Evolutionary conservation across 1,139 yeast species (phyloP).

Genomic region (Arxiozyma slooffiae): DNA sequence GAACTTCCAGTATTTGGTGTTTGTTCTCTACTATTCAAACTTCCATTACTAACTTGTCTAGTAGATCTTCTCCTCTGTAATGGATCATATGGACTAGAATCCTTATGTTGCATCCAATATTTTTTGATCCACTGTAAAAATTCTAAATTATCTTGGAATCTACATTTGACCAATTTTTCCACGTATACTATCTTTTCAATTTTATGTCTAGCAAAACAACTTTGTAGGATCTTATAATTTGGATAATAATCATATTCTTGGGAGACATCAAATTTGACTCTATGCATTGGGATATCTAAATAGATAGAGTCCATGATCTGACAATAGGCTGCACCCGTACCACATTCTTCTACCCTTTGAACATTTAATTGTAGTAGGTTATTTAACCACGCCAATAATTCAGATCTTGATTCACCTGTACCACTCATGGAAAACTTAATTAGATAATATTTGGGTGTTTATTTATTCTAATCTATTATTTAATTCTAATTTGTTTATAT

Average conservation of each 20-base stretch:
- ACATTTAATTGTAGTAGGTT: conserved; percentile 53
- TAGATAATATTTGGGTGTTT: too few species aligned
- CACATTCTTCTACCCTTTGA: conserved; percentile 83
- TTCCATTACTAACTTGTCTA: conserved; percentile 22
- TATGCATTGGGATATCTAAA: conserved; percentile 69
- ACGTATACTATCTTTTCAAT: conserved; percentile 73
- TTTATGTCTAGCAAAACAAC: conserved; percentile 58
- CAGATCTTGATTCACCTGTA: conserved; percentile 70
- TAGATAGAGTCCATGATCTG: conserved; percentile 80
- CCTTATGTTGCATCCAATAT: conserved; percentile 70
- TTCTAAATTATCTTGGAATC: conserved; percentile 88
- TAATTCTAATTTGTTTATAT: not conserved
- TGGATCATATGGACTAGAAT: conserved; percentile 65
- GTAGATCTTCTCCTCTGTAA: conserved; percentile 39
- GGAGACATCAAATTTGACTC: conserved; percentile 60
- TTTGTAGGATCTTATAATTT: conserved; percentile 79
- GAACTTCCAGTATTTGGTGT: conserved; percentile 8
- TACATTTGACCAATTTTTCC: conserved; percentile 72
- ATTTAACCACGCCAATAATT: conserved; percentile 79
- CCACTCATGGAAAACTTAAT: conserved; percentile 18
- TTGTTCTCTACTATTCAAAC: conserved; percentile 12
- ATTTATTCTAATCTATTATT: too few species aligned
- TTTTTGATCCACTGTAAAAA: conserved; percentile 85
- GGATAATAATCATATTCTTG: conserved; percentile 69
- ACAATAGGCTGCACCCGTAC: conserved; percentile 91